Evolutionary conservation across 306 rosid genomes (phyloP), one percentile per base, ranked within the genome.

Genomic region (Carpinus viminea): DNA sequence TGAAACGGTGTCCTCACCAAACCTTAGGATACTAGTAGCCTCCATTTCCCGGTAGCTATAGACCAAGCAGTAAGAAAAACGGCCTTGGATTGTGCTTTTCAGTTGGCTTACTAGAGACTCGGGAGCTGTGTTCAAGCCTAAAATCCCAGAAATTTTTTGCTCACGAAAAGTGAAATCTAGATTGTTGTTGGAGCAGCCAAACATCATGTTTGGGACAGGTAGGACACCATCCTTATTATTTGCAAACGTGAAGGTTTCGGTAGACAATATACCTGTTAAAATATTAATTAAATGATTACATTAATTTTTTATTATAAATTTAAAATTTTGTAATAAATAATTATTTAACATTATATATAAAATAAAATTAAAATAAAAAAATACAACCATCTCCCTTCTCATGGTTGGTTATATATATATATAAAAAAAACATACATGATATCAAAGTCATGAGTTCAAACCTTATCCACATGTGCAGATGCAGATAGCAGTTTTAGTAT

Each of bases 181-280:
- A 16, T 28, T 72, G 20, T 43, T 12, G 2, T 62, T 72, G 1
- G 81, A 52, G 77, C 81, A 82, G 9, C 85, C 78, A 12, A 72
- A 82, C 59, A 72, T n/a, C 11, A 82, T 20, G 7, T 26, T 12
- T 11, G 47, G 10, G 0, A 72, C 10, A 16, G 36, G 13, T 4
- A 18, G 28, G 3, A 38, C 36, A 5, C 7, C 36, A n/a, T 17
- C 64, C 16, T 41, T 76, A 8, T 7, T 12, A 0, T 52, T 15
- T 52, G 46, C 21, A 7, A 82, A 82, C 12, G 74, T 55, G 45
- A 82, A 76, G 12, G 55, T 82, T 34, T 81, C 77, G 0, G 13
- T 10, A 1, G 81, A 62, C 12, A 57, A 53, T 5, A 60, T 15
- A 43, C 81, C 81, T 38, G 43, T 38, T 3, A 0, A 38, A 38